Percentiles rank a stretch among this genome's conserved stretches.
These are phyloP conservation scores for Trypanosoma mega DNA, from an alignment of 208 protist genomes.

Conservation along the genomic window DNA sequence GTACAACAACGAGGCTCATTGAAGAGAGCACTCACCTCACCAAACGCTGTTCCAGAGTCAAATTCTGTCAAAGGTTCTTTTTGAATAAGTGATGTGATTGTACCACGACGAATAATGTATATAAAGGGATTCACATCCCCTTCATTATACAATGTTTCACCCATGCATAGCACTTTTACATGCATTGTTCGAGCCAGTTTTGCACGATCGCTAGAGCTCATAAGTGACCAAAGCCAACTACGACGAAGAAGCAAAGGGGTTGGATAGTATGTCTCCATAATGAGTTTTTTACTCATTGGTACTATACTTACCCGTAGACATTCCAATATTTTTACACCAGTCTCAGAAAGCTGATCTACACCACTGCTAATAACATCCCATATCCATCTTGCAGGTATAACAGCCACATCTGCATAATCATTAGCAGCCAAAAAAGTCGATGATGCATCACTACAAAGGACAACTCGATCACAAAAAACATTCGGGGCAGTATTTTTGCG, in stretches of 20 bases:
- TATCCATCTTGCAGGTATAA: conserved; percentile 79
- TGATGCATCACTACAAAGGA: conserved; percentile 80
- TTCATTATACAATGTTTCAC: conserved; percentile 74
- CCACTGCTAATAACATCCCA: conserved; percentile 71
- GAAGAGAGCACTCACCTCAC: conserved; percentile 81
- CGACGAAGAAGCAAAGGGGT: conserved; percentile 73
- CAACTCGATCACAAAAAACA: conserved; percentile 62
- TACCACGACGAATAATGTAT: conserved; percentile 80
- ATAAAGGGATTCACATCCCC: conserved; percentile 67
- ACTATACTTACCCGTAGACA: conserved; percentile 48
- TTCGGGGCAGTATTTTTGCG: conserved; percentile 43
- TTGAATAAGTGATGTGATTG: conserved; percentile 59
- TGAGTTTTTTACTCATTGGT: conserved; percentile 58
- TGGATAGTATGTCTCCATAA: conserved; percentile 64
- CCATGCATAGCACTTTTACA: conserved; percentile 64
- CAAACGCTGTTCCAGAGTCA: conserved; percentile 67
- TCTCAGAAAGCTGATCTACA: conserved; percentile 31
- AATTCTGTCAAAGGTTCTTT: conserved; percentile 63
- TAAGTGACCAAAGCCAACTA: conserved; percentile 83
- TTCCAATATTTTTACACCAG: conserved; percentile 41
- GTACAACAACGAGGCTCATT: conserved; percentile 72
- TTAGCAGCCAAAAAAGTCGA: conserved; percentile 39
- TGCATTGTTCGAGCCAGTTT: conserved; percentile 72
- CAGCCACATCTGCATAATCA: conserved; percentile 65
- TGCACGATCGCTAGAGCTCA: conserved; percentile 71